phyloP scores from a whole-genome alignment of 805 yeast species.

The Schwanniomyces polymorphus region DNA sequence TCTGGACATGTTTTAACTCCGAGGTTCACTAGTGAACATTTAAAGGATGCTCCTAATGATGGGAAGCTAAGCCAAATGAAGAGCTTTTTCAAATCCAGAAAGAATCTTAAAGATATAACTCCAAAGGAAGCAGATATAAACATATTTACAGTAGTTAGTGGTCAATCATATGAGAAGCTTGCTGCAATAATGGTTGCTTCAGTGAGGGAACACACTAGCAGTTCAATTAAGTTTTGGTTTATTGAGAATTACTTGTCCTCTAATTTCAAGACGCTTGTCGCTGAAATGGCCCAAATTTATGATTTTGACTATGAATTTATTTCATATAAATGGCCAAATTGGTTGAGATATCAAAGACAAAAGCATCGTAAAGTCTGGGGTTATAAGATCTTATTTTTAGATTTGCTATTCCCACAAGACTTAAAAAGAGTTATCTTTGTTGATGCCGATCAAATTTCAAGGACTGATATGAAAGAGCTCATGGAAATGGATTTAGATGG shows the following conservation, averaged over 20 bases:
- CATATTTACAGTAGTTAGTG: slow-evolving; percentile 81
- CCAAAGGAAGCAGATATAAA: slow-evolving; percentile 61
- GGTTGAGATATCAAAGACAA: slow-evolving; percentile 80
- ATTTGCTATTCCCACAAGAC: slow-evolving; percentile 80
- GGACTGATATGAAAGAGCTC: slow-evolving; percentile 71
- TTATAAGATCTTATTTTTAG: slow-evolving; percentile 81
- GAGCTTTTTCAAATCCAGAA: background rate
- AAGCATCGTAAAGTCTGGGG: slow-evolving; percentile 85
- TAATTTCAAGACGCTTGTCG: slow-evolving; percentile 59
- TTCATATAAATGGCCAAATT: slow-evolving; percentile 90
- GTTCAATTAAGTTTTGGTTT: slow-evolving; percentile 77
- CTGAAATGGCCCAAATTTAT: slow-evolving; percentile 54
- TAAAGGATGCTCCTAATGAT: background rate
- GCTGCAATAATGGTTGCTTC: slow-evolving; percentile 78
- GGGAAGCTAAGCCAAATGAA: background rate
- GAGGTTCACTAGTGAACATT: slow-evolving; percentile 26
- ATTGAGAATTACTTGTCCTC: slow-evolving; percentile 81
- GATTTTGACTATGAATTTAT: slow-evolving; percentile 74
- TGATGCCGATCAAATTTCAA: slow-evolving; percentile 80
- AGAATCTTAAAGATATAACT: background rate
- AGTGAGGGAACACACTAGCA: slow-evolving; percentile 60
- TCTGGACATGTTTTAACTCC: slow-evolving; percentile 49
- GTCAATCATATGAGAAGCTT: slow-evolving; percentile 74
- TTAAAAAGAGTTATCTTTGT: slow-evolving; percentile 78
- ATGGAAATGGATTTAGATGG: slow-evolving; percentile 70